phyloP scores from a whole-genome alignment of 2,329 filamentous ascomycete genomes.

The Xylaria digitata region DNA sequence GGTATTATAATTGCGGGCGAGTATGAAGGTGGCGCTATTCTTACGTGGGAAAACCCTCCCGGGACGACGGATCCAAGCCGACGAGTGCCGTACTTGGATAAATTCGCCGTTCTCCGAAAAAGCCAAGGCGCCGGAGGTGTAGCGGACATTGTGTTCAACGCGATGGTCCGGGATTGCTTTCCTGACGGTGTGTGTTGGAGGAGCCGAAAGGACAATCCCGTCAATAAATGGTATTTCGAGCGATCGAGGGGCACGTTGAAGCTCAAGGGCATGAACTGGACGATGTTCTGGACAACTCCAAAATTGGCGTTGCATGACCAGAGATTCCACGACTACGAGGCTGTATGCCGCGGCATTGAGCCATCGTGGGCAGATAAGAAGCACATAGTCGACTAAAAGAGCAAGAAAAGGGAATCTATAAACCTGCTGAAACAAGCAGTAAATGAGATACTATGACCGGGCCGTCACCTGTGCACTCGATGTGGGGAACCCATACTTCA shows the following conservation, averaged over 20 bases:
- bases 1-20: constrained; percentile 95
- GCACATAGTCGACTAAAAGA: constrained; percentile 65
- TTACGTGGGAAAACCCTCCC: constrained; percentile 90
- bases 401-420: constrained; percentile 11
- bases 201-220: constrained; percentile 88
- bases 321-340: constrained; percentile 75
- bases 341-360: constrained; percentile 73
- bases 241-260: constrained; percentile 85
- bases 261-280: constrained; percentile 85
- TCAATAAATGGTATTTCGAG: constrained; percentile 99
- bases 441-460: background rate
- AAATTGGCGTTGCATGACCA: constrained; percentile 67
- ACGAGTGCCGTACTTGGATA: constrained; percentile 93
- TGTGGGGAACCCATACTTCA: background rate
- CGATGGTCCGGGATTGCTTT: constrained; percentile 91
- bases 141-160: constrained; percentile 95
- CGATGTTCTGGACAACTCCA: constrained; percentile 97
- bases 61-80: constrained; percentile 67
- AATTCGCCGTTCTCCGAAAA: constrained; percentile 91
- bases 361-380: constrained; percentile 73
- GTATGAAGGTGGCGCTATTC: constrained; percentile 93
- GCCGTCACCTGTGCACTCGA: background rate
- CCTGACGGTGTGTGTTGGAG: constrained; percentile 92
- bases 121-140: constrained; percentile 92
- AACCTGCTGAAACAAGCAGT: constrained; percentile 5